A percentile compares a stretch with the other conserved stretches of the same genome.
Conservation (phyloP, 441 rosid species). For the Erodium trifolium region DNA sequence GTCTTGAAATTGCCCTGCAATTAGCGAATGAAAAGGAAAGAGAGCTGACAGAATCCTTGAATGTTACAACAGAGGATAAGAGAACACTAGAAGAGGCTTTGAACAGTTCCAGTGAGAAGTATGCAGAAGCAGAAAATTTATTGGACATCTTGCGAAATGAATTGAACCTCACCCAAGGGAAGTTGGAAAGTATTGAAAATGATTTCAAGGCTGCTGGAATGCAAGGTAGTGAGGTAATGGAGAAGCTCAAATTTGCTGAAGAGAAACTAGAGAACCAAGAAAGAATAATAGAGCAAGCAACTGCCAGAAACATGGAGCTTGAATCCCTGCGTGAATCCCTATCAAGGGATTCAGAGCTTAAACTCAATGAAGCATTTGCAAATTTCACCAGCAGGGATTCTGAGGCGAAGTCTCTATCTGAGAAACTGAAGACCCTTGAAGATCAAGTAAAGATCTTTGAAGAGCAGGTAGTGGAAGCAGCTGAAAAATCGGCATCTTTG, state of each 20-base stretch:
- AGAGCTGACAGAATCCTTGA: slow-evolving; percentile 49
- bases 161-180: slow-evolving; percentile 49
- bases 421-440: too few relatives aligned
- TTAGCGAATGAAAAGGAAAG: slow-evolving; percentile 53
- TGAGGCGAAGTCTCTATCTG: too few relatives aligned
- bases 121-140: slow-evolving; percentile 62
- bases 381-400: too few relatives aligned
- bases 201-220: slow-evolving; percentile 55
- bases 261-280: slow-evolving; percentile 54
- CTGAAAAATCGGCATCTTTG: too few relatives aligned
- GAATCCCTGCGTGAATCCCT: slow-evolving; percentile 47
- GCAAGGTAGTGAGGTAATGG: slow-evolving; percentile 53
- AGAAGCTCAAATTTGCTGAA: slow-evolving; percentile 68
- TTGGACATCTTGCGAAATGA: slow-evolving; percentile 61
- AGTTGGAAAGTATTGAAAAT: slow-evolving; percentile 52
- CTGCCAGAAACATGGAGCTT: slow-evolving; percentile 47
- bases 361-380: too few relatives aligned
- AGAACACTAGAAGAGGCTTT: slow-evolving; percentile 54
- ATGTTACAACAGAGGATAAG: slow-evolving; percentile 52
- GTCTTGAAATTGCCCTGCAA: slow-evolving; percentile 66
- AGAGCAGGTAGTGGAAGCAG: too few relatives aligned
- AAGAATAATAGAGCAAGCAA: slow-evolving; percentile 45
- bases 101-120: slow-evolving; percentile 38
- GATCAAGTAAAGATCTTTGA: too few relatives aligned
- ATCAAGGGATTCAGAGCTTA: too few relatives aligned